phyloP scores from a whole-genome alignment of 164 flowering plant species.

The Chimonanthus praecox region DNA sequence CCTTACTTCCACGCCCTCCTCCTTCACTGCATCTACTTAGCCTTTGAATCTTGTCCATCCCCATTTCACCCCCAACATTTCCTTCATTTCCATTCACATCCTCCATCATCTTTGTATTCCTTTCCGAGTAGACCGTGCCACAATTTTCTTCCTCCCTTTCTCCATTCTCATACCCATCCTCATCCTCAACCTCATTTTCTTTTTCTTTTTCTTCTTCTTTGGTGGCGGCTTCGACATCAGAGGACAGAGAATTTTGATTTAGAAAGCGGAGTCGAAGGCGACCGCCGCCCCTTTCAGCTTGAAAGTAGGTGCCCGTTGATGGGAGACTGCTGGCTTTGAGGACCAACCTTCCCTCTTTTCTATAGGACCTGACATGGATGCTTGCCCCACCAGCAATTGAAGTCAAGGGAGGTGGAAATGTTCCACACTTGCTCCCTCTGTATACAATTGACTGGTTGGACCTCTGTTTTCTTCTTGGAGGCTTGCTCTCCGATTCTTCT shows the following conservation, averaged over 20 bases:
- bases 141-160: not conserved
- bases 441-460: not conserved
- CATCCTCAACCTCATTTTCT: slow-evolving; percentile 12
- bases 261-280: slow-evolving; percentile 39
- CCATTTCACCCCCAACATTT: slow-evolving; percentile 29
- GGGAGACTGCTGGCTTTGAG: slow-evolving; percentile 48
- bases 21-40: slow-evolving; percentile 51
- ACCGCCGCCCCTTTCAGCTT: slow-evolving; percentile 61
- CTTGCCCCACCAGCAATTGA: slow-evolving; percentile 41
- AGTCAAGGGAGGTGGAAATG: slow-evolving; percentile 80
- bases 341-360: slow-evolving; percentile 63
- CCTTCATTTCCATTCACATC: slow-evolving; percentile 4
- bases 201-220: slow-evolving; percentile 2
- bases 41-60: slow-evolving; percentile 32
- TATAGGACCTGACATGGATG: slow-evolving; percentile 39
- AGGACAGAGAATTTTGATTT: not conserved
- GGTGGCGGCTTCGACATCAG: not conserved
- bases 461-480: not conserved
- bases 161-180: slow-evolving; percentile 2
- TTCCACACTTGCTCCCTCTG: slow-evolving; percentile 17
- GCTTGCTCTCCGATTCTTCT: not conserved
- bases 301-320: slow-evolving; percentile 25
- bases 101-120: not conserved
- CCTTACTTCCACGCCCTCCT: slow-evolving; percentile 29
- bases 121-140: not conserved